Base-by-base conservation (phyloP, 2,329 filamentous ascomycete genomes). In the Fusarium tricinctum region DNA sequence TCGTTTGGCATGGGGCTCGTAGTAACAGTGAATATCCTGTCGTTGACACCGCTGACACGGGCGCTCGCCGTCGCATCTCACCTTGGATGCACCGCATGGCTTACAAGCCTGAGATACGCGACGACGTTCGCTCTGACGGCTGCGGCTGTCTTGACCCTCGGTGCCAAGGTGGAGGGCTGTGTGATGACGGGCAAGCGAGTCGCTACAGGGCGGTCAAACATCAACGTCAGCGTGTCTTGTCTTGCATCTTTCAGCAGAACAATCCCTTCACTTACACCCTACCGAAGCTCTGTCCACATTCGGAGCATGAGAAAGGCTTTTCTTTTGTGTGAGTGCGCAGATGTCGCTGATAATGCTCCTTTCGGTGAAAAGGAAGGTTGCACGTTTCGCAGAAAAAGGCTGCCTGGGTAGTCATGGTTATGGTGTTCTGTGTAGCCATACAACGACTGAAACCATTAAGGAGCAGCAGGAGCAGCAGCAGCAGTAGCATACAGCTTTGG, bases 261-360 rank as follows among this genome's bases (percentile, higher is more conserved):
- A 28, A 28, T 1, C 10, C 28, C 28, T 33, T 14, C 19, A n/a
- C 56, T 47, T 22, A 59, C 56, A 59, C 51, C 13, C 56, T 33
- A 8, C 51, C 56, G 32, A 59, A 59, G 42, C 42, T 57, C 19
- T 59, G 56, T 13, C 56, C 56, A 22, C 43, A 59, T 23, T 59
- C 51, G 2, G 56, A 57, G 12, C 56, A 57, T 17, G 56, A 33
- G 32, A 59, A 59, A 1, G 56, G 56, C 12, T 48, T 57, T 28
- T 57, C 43, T 10, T 59, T 59, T 19, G 56, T 59, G 12, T 57
- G 56, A 13, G 56, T 59, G 33, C 51, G 56, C 1, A 59, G 42
- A 12, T 57, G 51, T 23, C 51, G 26, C 0, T 59, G 42, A 33
- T 59, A 57, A 7, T 59, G 51, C 4, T 59, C 56, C n/a, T 32